Percentiles rank a stretch among this genome's conserved stretches.
phyloP scores from a whole-genome alignment of 352 stramenopile species.

The Phytophthora pisi region DNA sequence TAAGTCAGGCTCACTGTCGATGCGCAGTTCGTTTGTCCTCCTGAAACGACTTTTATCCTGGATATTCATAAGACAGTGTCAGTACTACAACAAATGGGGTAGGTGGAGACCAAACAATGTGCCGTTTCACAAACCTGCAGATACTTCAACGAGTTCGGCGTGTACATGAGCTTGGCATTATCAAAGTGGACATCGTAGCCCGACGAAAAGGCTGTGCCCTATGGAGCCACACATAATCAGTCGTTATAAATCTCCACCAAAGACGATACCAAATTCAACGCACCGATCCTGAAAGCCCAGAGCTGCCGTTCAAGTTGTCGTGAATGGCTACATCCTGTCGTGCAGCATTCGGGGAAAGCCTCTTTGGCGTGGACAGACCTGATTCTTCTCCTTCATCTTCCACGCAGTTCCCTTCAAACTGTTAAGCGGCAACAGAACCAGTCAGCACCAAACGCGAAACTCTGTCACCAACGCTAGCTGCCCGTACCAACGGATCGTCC shows the following conservation, averaged over 20 bases:
- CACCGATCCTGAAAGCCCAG: slow-evolving; percentile 43
- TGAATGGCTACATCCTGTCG: slow-evolving; percentile 24
- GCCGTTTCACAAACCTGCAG: slow-evolving; percentile 50
- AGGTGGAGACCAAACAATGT: background rate
- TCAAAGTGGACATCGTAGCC: slow-evolving; percentile 79
- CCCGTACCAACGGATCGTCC: slow-evolving; percentile 24
- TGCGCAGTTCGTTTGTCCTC: background rate
- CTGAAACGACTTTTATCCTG: slow-evolving; percentile 38
- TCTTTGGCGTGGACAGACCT: slow-evolving; percentile 12
- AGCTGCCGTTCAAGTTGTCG: slow-evolving; percentile 32
- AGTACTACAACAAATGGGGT: too few species aligned
- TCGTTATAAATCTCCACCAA: background rate
- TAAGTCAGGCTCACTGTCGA: slow-evolving; percentile 4
- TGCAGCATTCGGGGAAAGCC: slow-evolving; percentile 22
- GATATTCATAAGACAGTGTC: background rate
- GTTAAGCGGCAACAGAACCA: slow-evolving; percentile 1
- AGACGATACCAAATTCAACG: background rate
- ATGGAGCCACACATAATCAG: background rate
- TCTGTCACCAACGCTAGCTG: background rate
- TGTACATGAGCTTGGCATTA: slow-evolving; percentile 49
- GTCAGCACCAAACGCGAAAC: background rate
- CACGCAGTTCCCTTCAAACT: slow-evolving; percentile 20
- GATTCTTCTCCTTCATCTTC: slow-evolving; percentile 6
- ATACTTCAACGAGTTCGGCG: slow-evolving; percentile 74
- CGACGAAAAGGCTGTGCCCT: slow-evolving; percentile 66